A percentile compares a stretch with the other conserved stretches of the same genome.
Evolutionary conservation across 2,329 filamentous ascomycete genomes (phyloP).

Genomic region (Elsinoe australis): DNA sequence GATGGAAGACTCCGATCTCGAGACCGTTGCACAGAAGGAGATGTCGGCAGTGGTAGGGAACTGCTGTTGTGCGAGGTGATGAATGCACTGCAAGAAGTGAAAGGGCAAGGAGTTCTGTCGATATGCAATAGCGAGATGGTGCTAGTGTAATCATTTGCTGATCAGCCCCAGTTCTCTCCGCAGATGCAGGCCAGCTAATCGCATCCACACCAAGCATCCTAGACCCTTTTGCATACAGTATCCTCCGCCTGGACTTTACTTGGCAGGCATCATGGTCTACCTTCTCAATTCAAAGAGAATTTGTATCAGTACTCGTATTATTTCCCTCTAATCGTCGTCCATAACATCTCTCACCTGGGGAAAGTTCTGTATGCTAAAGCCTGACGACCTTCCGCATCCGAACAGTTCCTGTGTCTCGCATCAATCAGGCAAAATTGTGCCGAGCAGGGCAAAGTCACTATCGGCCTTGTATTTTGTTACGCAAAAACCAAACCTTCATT

Average conservation of each 20-base stretch:
- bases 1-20: neutral
- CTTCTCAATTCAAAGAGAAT: too few species aligned
- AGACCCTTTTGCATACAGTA: neutral
- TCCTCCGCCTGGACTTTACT: slow-evolving; percentile 10
- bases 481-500: neutral
- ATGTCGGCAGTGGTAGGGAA: too few species aligned
- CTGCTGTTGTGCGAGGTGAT: too few species aligned
- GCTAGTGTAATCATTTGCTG: slow-evolving; percentile 13
- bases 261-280: neutral
- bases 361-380: neutral
- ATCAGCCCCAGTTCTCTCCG: slow-evolving; percentile 7
- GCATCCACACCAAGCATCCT: neutral
- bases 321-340: neutral
- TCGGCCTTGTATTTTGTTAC: neutral
- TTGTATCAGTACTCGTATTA: too few species aligned
- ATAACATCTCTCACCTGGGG: neutral
- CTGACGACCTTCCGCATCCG: neutral
- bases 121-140: neutral
- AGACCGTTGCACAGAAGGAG: slow-evolving; percentile 10
- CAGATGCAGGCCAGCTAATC: neutral
- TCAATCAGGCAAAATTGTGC: slow-evolving; percentile 10
- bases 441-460: neutral
- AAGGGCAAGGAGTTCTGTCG: neutral
- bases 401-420: neutral
- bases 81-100: neutral